Base-by-base conservation (phyloP, 257 asterid genomes). In the Oldenlandia corymbosa region DNA sequence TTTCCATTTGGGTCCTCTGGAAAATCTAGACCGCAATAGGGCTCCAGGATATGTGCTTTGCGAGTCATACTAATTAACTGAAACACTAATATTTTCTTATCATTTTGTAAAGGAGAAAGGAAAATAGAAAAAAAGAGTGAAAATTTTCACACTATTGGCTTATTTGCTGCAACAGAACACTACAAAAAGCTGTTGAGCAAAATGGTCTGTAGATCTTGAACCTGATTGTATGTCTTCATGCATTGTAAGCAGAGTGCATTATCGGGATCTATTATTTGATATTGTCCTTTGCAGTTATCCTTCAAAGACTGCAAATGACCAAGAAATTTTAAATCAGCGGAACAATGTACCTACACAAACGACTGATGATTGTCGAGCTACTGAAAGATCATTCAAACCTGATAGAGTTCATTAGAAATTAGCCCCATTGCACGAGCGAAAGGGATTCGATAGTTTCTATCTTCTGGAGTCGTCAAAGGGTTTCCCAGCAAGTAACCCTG, bases 401-500 rank as follows among this genome's bases (percentile, higher is more conserved):
- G 41, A 28, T 75, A 75, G 36, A 75, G 68, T 57, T 75, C 79
- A 32, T 75, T 72, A 36, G 79, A 65, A 69, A 75, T 75, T 21
- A 75, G 62, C 18, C 72, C 69, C 72, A 64, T 51, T 27, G 75
- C 68, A 36, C 69, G 79, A 46, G 75, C 79, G 60, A 64, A 69
- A 17, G 32, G 73, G 53, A 75, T 26, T 5, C n/a, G 10, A 39
- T 18, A 69, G 41, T 69, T 70, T 13, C 0, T 0, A 2, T 75
- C 75, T 17, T 4, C 43, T 37, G 34, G 18, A 54, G 39, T 45
- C 8, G 72, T 18, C 0, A 0, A 0, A 2, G 75, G 67, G 24
- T 73, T 73, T 47, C 78, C 78, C 24, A 73, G 13, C 54, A 73
- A 17, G 54, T 73, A 73, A 2, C 78, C 78, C 78, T 73, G 54